Percentiles rank a stretch among this genome's conserved stretches.
Evolutionary conservation across 352 stramenopile genomes (phyloP).

Genomic region (Pythium phragmiticola): DNA sequence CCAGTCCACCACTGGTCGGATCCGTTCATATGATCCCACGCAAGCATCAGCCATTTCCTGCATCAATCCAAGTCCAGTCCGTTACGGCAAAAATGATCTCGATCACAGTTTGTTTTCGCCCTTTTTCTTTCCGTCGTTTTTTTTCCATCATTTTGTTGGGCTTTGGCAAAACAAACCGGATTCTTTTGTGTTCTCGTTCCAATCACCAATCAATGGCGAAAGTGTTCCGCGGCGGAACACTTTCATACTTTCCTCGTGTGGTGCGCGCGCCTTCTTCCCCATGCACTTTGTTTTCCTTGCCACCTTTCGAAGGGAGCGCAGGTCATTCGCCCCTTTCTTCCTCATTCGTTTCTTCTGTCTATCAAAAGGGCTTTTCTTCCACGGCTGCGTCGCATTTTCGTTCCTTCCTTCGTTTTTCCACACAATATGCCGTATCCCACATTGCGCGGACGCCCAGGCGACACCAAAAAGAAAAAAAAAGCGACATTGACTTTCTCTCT

Average conservation of each 20-base stretch:
- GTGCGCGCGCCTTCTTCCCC: constrained; percentile 13
- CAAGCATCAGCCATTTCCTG: neutral
- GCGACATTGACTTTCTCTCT: neutral
- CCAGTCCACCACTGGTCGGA: neutral
- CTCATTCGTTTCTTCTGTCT: neutral
- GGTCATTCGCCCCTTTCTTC: constrained; percentile 1
- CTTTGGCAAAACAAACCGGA: constrained; percentile 1
- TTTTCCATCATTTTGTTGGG: constrained; percentile 19
- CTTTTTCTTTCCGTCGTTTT: constrained; percentile 22
- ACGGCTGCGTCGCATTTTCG: constrained; percentile 10
- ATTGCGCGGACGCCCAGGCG: neutral
- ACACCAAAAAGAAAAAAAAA: neutral
- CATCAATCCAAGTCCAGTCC: neutral
- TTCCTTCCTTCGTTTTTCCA: constrained; percentile 3
- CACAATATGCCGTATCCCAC: neutral
- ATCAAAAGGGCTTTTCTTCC: constrained; percentile 5
- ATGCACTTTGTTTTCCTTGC: neutral
- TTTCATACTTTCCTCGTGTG: constrained; percentile 4
- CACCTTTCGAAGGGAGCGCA: neutral
- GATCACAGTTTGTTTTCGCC: neutral
- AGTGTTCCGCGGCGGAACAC: neutral
- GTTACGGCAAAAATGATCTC: neutral
- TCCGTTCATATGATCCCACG: neutral
- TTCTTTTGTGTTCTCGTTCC: neutral
- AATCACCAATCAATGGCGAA: constrained; percentile 1